Percentiles rank a stretch among this genome's conserved stretches.
Evolutionary conservation across 345 rosid species (phyloP).

Genomic region (Noccaea bulbosa): DNA sequence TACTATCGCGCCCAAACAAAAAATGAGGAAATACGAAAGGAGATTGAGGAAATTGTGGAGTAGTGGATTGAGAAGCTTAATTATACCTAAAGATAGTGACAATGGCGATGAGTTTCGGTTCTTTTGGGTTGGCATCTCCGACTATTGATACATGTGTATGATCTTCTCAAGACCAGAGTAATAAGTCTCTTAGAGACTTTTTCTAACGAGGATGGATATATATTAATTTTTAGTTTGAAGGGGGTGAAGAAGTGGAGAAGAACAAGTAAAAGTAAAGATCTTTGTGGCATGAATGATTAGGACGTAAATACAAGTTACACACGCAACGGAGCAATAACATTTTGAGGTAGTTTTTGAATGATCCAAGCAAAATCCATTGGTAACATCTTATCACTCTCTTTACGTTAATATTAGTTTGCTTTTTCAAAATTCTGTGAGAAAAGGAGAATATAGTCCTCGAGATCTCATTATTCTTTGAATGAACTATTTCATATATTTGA

Average conservation of each 20-base stretch:
- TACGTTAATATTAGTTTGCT: no score
- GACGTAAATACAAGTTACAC: conserved; percentile 5
- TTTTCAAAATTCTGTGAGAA: no score
- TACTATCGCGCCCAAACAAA: conserved; percentile 44
- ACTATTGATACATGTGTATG: conserved; percentile 7
- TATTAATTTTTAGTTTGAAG: conserved; percentile 14
- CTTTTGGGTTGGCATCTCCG: conserved; percentile 45
- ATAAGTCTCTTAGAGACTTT: background rate
- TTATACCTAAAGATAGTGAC: background rate
- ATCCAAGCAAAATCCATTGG: conserved; percentile 8
- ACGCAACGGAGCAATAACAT: conserved; percentile 22
- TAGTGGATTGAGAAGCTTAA: conserved; percentile 45
- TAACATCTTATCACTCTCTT: background rate
- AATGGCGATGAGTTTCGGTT: conserved; percentile 31
- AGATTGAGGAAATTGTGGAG: conserved; percentile 47
- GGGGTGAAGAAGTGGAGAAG: conserved; percentile 16
- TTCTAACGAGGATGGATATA: conserved; percentile 4
- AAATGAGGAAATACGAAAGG: conserved; percentile 47
- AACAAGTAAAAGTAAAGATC: conserved; percentile 16
- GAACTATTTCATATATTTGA: background rate
- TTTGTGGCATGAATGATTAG: conserved; percentile 3
- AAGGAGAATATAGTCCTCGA: no score
- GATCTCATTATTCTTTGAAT: background rate
- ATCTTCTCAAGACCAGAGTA: no score
- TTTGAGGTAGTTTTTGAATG: background rate